Evolutionary conservation across 352 stramenopile species (phyloP).

Genomic region (Phytopythium mirpurense): DNA sequence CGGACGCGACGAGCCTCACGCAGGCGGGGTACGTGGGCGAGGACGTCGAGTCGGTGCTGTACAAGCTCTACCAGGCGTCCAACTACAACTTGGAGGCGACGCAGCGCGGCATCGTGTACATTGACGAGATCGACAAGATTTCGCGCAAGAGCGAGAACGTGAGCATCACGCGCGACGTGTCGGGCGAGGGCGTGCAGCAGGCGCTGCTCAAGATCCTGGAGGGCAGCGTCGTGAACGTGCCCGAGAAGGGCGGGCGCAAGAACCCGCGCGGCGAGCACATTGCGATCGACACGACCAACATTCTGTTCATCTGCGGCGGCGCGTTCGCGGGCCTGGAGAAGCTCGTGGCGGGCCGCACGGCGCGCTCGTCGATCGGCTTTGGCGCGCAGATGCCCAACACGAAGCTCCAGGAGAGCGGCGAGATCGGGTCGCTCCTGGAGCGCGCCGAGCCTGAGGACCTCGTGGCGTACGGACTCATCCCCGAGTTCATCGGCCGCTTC

Average conservation of each 20-base stretch:
- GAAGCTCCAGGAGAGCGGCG: constrained; percentile 61
- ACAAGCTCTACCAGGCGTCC: constrained; percentile 96
- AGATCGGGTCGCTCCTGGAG: constrained; percentile 90
- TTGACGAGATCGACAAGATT: constrained; percentile 99
- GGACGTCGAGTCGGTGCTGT: constrained; percentile 97
- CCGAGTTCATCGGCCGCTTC: constrained; percentile 98
- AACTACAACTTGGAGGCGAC: constrained; percentile 95
- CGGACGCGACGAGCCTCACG: constrained; percentile 96
- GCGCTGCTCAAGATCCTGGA: constrained; percentile 99
- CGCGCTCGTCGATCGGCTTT: constrained; percentile 96
- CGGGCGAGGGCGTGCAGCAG: constrained; percentile 97
- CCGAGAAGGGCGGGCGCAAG: constrained; percentile 96
- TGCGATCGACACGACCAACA: constrained; percentile 98
- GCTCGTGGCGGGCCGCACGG: constrained; percentile 92
- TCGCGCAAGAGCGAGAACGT: constrained; percentile 85
- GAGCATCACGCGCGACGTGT: constrained; percentile 96
- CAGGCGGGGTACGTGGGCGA: constrained; percentile 98
- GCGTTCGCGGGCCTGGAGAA: constrained; percentile 96
- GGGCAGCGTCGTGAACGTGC: constrained; percentile 96
- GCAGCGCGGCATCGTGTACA: constrained; percentile 97
- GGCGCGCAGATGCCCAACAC: constrained; percentile 91
- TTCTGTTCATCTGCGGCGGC: constrained; percentile 98
- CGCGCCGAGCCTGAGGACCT: constrained; percentile 95
- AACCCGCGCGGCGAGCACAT: constrained; percentile 96
- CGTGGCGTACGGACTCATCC: constrained; percentile 96